Percentiles rank a stretch among this genome's conserved stretches.
Conservation (phyloP, 768 basidiomycete genomes). For the Hericium erinaceus region DNA sequence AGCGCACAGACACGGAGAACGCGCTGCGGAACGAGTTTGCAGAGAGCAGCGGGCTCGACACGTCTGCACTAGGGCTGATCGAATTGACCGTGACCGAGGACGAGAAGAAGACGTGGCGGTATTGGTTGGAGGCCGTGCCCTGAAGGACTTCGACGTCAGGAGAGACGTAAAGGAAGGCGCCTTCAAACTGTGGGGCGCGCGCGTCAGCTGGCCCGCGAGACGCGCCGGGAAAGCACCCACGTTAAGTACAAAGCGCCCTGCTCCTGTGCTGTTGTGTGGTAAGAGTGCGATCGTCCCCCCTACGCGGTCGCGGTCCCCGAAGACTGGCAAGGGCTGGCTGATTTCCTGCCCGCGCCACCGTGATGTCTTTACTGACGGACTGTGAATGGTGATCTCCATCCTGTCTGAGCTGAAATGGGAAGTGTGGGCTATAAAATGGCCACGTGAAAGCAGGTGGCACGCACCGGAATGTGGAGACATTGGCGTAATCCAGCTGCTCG, state of each 20-base stretch:
- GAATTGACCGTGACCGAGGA: neutral
- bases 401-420: slow-evolving; percentile 21
- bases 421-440: neutral
- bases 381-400: slow-evolving; percentile 53
- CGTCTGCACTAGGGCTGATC: neutral
- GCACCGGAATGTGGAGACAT: slow-evolving; percentile 5
- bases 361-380: slow-evolving; percentile 48
- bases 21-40: neutral
- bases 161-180: slow-evolving; percentile 40
- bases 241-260: slow-evolving; percentile 49
- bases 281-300: slow-evolving; percentile 53
- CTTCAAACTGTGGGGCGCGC: slow-evolving; percentile 42
- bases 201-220: slow-evolving; percentile 1
- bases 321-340: slow-evolving; percentile 36
- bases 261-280: slow-evolving; percentile 33
- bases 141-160: slow-evolving; percentile 15
- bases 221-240: slow-evolving; percentile 26
- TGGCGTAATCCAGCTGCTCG: slow-evolving; percentile 1
- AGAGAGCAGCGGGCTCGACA: neutral
- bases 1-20: neutral
- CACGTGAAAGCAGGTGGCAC: neutral
- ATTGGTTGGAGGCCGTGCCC: slow-evolving; percentile 13
- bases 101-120: slow-evolving; percentile 22
- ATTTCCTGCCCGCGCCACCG: slow-evolving; percentile 19
- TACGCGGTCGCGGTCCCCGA: slow-evolving; percentile 50